phyloP scores from a whole-genome alignment of 225 moss, liverwort and hornwort genomes.

The Rhytidiadelphus loreus region DNA sequence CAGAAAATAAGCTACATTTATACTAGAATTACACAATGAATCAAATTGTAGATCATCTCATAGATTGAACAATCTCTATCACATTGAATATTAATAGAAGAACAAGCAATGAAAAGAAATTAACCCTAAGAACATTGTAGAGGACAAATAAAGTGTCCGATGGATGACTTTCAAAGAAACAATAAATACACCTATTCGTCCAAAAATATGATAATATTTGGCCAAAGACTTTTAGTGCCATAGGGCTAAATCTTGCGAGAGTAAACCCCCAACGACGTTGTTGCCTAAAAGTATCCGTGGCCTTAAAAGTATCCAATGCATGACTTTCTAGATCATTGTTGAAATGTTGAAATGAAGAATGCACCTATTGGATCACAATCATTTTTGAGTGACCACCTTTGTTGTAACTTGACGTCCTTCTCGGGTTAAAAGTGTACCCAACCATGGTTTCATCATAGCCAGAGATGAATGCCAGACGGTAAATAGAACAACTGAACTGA shows the following conservation, averaged over 20 bases:
- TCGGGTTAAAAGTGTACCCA: background rate
- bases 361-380: background rate
- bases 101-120: background rate
- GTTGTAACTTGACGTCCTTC: rapidly evolving
- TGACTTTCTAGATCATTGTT: rapidly evolving
- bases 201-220: background rate
- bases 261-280: rapidly evolving
- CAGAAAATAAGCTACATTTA: background rate
- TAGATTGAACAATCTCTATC: no score
- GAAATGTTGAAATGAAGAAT: background rate
- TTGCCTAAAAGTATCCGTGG: rapidly evolving
- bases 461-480: background rate
- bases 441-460: background rate
- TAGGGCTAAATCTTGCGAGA: rapidly evolving
- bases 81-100: no score
- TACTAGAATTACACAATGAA: background rate
- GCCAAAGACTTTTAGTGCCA: no score
- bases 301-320: no score
- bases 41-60: rapidly evolving
- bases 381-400: background rate
- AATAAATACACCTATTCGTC: no score
- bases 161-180: no score
- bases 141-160: rapidly evolving
- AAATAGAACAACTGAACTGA: background rate
- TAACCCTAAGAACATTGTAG: rapidly evolving